These are phyloP conservation scores for Cutaneotrichosporon mucoides DNA, from an alignment of 1,284 basidiomycete genomes.

Conservation along the genomic window DNA sequence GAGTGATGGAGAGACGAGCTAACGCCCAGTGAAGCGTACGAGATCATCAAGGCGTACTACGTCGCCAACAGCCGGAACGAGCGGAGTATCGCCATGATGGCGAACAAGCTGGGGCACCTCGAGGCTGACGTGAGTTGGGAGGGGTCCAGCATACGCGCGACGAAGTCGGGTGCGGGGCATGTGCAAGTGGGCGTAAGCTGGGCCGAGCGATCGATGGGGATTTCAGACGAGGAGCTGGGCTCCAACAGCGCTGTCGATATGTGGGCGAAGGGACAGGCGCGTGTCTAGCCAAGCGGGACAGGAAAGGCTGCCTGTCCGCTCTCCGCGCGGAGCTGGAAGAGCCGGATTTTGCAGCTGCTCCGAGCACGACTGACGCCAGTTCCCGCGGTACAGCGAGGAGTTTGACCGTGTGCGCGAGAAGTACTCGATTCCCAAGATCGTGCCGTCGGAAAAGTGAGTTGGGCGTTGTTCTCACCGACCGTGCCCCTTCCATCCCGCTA, in stretches of 20 bases:
- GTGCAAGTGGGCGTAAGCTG: too few species aligned
- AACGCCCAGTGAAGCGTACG: not conserved
- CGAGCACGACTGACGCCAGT: not conserved
- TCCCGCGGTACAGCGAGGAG: not conserved
- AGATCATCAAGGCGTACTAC: not conserved
- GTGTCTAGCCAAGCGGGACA: too few species aligned
- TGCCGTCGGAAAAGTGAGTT: not conserved
- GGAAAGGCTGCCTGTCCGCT: too few species aligned
- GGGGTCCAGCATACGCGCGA: not conserved
- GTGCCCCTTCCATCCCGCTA: too few species aligned
- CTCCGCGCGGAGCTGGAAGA: not conserved
- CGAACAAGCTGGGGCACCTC: not conserved
- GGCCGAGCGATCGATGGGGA: too few species aligned
- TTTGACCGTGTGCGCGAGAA: not conserved
- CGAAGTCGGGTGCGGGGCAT: too few species aligned
- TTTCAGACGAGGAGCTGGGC: too few species aligned
- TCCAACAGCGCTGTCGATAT: too few species aligned
- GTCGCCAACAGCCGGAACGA: conserved; percentile 1
- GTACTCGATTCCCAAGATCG: not conserved
- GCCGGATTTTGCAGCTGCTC: too few species aligned
- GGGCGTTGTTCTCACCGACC: not conserved
- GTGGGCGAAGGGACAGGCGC: too few species aligned
- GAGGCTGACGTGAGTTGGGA: not conserved
- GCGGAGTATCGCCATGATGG: not conserved
- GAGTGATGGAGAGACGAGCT: too few species aligned